Evolutionary conservation across 805 yeast species (phyloP).

Genomic region (Kazachstania taianensis): DNA sequence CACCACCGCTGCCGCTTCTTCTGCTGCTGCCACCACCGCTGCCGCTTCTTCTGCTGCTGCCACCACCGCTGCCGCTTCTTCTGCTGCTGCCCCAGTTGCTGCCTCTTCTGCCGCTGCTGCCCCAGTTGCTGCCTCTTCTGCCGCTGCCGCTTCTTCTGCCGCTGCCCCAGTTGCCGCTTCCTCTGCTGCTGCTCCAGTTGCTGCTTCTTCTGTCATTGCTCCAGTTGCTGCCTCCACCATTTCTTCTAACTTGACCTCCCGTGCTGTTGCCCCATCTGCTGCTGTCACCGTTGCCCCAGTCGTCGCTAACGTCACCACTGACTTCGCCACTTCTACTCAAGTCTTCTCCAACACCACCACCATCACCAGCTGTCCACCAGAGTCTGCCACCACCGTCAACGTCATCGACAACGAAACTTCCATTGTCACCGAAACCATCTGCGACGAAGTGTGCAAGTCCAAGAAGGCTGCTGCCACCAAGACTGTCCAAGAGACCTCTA

Average conservation of each 20-base stretch:
- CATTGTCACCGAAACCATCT: conserved; percentile 7
- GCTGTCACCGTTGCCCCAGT: neutral
- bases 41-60: neutral
- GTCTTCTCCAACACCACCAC: conserved; percentile 3
- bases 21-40: neutral
- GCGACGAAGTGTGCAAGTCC: conserved; percentile 11
- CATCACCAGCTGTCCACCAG: conserved; percentile 3
- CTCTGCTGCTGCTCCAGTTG: conserved; percentile 3
- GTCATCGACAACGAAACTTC: conserved; percentile 1
- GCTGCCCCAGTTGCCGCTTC: conserved; percentile 4
- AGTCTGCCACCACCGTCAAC: conserved; percentile 2
- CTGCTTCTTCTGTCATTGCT: neutral
- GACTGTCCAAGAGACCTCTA: conserved; percentile 1
- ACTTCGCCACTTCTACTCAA: neutral
- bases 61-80: neutral
- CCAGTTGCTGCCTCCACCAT: neutral
- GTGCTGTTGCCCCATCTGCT: neutral
- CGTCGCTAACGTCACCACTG: neutral
- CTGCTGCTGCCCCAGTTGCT: neutral
- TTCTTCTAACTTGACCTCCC: neutral
- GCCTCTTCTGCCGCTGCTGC: conserved; percentile 19
- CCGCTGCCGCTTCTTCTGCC: conserved; percentile 6
- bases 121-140: conserved; percentile 6
- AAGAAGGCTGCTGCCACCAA: conserved; percentile 4
- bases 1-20: neutral